Evolutionary conservation across 495 filamentous ascomycete genomes (phyloP).

Genomic region (Cudoniella acicularis): DNA sequence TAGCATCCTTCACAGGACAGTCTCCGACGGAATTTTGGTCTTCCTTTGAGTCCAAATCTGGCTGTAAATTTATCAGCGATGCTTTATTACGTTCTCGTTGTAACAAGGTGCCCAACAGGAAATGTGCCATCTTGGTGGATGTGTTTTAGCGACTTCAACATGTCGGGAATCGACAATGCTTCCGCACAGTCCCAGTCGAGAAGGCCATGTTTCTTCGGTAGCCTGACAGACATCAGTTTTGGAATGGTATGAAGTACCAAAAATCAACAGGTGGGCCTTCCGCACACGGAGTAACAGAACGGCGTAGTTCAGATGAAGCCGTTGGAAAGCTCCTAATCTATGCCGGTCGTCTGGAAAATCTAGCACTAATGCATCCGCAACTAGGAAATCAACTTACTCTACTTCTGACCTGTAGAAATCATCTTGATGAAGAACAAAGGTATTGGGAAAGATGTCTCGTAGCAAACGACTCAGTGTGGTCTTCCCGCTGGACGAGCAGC

Average conservation of each 20-base stretch:
- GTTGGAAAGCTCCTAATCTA: too few relatives aligned
- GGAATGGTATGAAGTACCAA: too few relatives aligned
- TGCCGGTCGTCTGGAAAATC: not conserved
- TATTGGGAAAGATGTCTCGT: constrained; percentile 63
- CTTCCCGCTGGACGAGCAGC: constrained; percentile 75
- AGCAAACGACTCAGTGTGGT: constrained; percentile 75
- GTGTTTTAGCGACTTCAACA: constrained; percentile 57
- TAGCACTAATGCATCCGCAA: too few relatives aligned
- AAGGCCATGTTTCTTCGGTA: constrained; percentile 51
- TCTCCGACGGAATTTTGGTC: constrained; percentile 64
- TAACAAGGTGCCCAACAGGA: constrained; percentile 40
- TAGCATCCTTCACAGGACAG: constrained; percentile 38
- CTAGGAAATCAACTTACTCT: constrained; percentile 39
- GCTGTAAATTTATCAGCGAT: constrained; percentile 29
- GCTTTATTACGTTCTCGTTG: constrained; percentile 13
- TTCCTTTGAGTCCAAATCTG: constrained; percentile 64
- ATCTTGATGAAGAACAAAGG: constrained; percentile 85
- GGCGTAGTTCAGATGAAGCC: too few relatives aligned
- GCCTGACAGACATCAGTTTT: constrained; percentile 27
- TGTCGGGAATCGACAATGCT: constrained; percentile 62
- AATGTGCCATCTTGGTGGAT: constrained; percentile 62
- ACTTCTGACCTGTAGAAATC: constrained; percentile 83
- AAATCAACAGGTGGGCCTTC: too few relatives aligned
- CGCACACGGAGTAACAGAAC: too few relatives aligned
- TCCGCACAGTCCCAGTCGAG: constrained; percentile 85